Conservation (phyloP, 2,329 filamentous ascomycete species). For the Trichoderma sp. region DNA sequence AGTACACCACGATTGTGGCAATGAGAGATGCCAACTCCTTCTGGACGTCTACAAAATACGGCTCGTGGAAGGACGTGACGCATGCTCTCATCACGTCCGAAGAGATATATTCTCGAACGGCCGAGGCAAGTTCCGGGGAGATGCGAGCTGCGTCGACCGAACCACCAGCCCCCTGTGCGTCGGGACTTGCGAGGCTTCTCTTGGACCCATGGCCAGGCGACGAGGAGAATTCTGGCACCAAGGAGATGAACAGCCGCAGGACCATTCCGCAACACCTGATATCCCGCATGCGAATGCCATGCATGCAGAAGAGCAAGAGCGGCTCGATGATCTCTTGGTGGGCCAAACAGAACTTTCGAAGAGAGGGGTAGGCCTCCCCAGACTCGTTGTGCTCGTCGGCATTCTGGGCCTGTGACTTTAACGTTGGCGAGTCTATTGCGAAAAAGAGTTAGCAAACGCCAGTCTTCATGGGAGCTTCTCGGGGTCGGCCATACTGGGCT, state of each 20-base stretch:
- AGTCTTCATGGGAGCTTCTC: background rate
- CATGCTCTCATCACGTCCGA: slow-evolving; percentile 86
- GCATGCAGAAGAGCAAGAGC: slow-evolving; percentile 86
- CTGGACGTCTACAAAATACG: slow-evolving; percentile 95
- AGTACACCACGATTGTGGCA: slow-evolving; percentile 78
- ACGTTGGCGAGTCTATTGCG: slow-evolving; percentile 39
- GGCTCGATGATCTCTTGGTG: slow-evolving; percentile 80
- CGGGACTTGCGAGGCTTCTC: slow-evolving; percentile 33
- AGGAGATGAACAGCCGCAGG: slow-evolving; percentile 80
- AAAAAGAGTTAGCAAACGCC: slow-evolving; percentile 7
- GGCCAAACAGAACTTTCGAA: slow-evolving; percentile 81
- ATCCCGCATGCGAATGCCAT: slow-evolving; percentile 87
- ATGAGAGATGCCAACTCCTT: slow-evolving; percentile 89
- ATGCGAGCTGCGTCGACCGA: slow-evolving; percentile 50
- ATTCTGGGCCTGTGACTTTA: slow-evolving; percentile 36
- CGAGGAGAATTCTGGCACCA: slow-evolving; percentile 81
- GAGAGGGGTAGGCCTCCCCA: slow-evolving; percentile 54
- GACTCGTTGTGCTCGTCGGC: slow-evolving; percentile 34
- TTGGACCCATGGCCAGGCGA: slow-evolving; percentile 38
- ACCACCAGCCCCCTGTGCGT: slow-evolving; percentile 32
- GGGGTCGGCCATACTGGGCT: slow-evolving; percentile 58
- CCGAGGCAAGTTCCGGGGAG: slow-evolving; percentile 58
- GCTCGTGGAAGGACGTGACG: slow-evolving; percentile 87
- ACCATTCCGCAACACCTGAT: slow-evolving; percentile 85
- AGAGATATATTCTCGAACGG: slow-evolving; percentile 86